Conservation (phyloP, 2,329 filamentous ascomycete genomes). For the Cladophialophora bantiana region DNA sequence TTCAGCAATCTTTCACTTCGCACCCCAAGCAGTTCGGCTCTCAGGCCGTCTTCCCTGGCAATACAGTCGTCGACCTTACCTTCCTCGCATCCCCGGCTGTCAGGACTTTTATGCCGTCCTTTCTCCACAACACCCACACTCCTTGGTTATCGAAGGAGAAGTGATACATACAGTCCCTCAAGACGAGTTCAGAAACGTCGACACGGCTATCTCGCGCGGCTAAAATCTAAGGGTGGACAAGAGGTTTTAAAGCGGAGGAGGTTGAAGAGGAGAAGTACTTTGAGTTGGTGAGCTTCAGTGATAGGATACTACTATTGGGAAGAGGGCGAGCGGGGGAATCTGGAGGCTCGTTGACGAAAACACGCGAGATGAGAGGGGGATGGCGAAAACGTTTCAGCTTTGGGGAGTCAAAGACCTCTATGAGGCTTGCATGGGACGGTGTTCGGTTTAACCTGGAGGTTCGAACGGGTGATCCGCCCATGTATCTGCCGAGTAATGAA, state of each 20-base stretch:
- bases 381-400: neutral
- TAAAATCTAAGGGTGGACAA: conserved; percentile 61
- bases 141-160: conserved; percentile 53
- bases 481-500: neutral
- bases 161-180: conserved; percentile 64
- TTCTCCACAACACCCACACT: conserved; percentile 56
- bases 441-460: neutral
- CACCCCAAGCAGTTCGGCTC: conserved; percentile 15
- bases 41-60: conserved; percentile 8
- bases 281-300: conserved; percentile 56
- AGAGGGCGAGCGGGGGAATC: neutral
- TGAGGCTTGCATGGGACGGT: neutral
- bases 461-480: neutral
- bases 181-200: conserved; percentile 67
- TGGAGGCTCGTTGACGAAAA: neutral
- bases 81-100: conserved; percentile 7
- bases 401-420: neutral
- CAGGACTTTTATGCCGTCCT: conserved; percentile 37
- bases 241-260: conserved; percentile 61
- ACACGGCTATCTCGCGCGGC: conserved; percentile 64
- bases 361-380: neutral
- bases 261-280: conserved; percentile 59
- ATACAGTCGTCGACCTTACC: conserved; percentile 2
- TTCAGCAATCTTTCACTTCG: conserved; percentile 32
- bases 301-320: neutral